phyloP scores from a whole-genome alignment of 495 filamentous ascomycete species.

The Cairneyella variabilis region DNA sequence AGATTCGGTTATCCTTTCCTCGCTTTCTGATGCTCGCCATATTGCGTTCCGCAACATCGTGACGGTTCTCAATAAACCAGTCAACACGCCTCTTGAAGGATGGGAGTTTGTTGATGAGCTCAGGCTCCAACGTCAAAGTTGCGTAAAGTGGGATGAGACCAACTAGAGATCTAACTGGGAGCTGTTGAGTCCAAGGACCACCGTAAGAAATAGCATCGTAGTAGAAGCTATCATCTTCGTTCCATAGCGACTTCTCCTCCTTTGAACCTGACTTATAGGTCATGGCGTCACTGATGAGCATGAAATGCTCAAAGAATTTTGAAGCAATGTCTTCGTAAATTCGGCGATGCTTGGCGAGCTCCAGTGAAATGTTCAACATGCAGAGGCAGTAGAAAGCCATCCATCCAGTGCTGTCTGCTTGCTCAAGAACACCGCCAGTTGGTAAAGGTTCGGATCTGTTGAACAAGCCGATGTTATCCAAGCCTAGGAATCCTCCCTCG shows the following conservation, averaged over 20 bases:
- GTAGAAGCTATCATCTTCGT: slow-evolving; percentile 93
- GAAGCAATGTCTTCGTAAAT: slow-evolving; percentile 97
- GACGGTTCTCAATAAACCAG: slow-evolving; percentile 86
- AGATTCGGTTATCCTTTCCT: slow-evolving; percentile 81
- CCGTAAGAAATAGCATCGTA: slow-evolving; percentile 97
- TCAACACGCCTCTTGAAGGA: slow-evolving; percentile 89
- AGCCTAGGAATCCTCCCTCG: slow-evolving; percentile 92
- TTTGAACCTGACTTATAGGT: slow-evolving; percentile 77
- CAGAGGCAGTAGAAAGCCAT: slow-evolving; percentile 95
- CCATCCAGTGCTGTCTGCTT: slow-evolving; percentile 97
- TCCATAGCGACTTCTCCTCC: slow-evolving; percentile 83
- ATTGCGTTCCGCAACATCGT: slow-evolving; percentile 84
- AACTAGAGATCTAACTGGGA: slow-evolving; percentile 87
- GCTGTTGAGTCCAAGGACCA: slow-evolving; percentile 85
- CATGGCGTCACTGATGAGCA: slow-evolving; percentile 97
- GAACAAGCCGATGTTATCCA: slow-evolving; percentile 96
- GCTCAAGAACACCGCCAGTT: slow-evolving; percentile 88
- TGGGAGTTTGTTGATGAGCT: slow-evolving; percentile 86
- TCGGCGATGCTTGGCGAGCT: slow-evolving; percentile 91
- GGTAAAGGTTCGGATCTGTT: slow-evolving; percentile 96
- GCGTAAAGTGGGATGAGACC: slow-evolving; percentile 92
- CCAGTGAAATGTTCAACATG: slow-evolving; percentile 95
- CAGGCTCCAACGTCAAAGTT: slow-evolving; percentile 86
- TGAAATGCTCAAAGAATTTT: slow-evolving; percentile 98
- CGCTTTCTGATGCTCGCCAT: slow-evolving; percentile 85